Evolutionary conservation across 169 alveolate genomes (phyloP), one percentile per base, ranked within the genome.

Genomic region (Babesia divergens): DNA sequence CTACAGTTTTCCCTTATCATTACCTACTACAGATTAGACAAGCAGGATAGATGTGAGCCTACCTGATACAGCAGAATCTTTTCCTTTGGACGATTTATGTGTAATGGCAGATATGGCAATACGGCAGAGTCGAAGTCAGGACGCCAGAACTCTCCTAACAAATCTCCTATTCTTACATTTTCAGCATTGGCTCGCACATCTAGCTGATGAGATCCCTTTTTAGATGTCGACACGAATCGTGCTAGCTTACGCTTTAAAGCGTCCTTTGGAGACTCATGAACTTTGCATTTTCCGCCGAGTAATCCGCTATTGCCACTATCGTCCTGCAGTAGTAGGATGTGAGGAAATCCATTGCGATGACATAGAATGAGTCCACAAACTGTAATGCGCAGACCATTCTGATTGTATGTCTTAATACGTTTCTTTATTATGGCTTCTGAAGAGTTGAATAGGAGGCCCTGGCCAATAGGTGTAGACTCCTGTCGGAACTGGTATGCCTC

Each of bases 91-190:
- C 91, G 64, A 38, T 72, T 83, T 42, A 82, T 43, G 62, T 87
- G 92, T 1, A 82, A 74, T 34, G 92, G 92, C 37, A 87, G 53
- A 37, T 83, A 87, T 0, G 92, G 90, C 26, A 87, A 67, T 24
- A 71, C 77, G 13, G 66, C 86, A 1, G 91, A 70, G 32, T 83
- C 65, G 49, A 51, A 82, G 58, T 87, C 89, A 18, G 82, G 65
- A 26, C 84, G 55, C 92, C 92, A 87, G 70, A 80, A 83, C 43
- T 87, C 91, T 18, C 86, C 92, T 49, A 87, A 52, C 18, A 87
- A 72, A 11, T 87, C 91, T n/a, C 90, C 90, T 6, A 87, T 75
- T 5, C 70, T 71, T 22, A 87, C 56, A 14, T 55, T 70, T n/a
- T 82, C 90, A 18, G 70, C 84, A 26, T 38, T 47, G 38, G 74